Percentiles rank a stretch among this genome's conserved stretches.
Evolutionary conservation across 225 moss, liverwort and hornwort species (phyloP).

Genomic region (Sphagnum contortum): DNA sequence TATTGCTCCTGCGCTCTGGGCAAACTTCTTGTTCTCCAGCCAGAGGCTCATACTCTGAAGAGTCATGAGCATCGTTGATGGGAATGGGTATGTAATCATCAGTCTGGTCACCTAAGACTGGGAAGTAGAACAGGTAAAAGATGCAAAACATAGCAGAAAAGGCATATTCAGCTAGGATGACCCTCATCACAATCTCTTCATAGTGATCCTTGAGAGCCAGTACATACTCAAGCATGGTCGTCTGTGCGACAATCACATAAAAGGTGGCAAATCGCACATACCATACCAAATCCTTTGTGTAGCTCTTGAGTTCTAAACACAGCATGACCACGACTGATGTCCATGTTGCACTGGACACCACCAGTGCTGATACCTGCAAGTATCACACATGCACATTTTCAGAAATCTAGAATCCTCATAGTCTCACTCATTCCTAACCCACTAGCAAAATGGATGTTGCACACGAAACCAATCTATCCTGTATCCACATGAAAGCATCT

Average conservation of each 20-base stretch:
- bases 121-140: constrained; percentile 57
- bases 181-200: constrained; percentile 25
- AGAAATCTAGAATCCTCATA: no score
- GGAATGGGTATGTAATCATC: constrained; percentile 47
- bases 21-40: constrained; percentile 55
- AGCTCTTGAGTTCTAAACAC: constrained; percentile 47
- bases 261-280: constrained; percentile 62
- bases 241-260: constrained; percentile 59
- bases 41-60: constrained; percentile 57
- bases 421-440: no score
- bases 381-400: no score
- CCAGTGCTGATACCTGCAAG: constrained; percentile 49
- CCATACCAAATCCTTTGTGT: constrained; percentile 58
- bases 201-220: constrained; percentile 46
- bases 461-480: no score
- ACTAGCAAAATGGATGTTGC: no score
- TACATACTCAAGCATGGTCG: constrained; percentile 46
- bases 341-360: constrained; percentile 48
- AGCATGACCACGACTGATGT: constrained; percentile 47
- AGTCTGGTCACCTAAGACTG: constrained; percentile 45
- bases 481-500: no score
- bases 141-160: constrained; percentile 25
- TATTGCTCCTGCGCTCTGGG: constrained; percentile 57
- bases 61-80: constrained; percentile 22
- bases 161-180: constrained; percentile 25